Evolutionary conservation across 345 rosid species (phyloP).

Genomic region (Fremontodendron californicum): DNA sequence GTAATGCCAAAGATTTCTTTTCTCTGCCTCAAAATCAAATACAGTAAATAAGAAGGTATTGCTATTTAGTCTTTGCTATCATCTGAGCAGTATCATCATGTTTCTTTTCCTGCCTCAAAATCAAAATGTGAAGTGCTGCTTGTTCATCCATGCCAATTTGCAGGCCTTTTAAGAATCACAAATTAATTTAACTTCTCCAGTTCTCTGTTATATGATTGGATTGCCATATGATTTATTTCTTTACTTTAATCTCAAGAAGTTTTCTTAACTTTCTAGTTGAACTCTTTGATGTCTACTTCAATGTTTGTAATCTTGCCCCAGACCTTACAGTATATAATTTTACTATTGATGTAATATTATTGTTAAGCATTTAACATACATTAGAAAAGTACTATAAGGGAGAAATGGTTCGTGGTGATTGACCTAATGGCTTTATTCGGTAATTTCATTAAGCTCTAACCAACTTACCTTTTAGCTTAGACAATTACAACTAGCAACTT

Average conservation of each 20-base stretch:
- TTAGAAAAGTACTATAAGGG: not conserved
- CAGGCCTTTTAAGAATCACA: not conserved
- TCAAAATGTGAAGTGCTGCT: not conserved
- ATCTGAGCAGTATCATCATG: not conserved
- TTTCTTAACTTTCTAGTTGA: not conserved
- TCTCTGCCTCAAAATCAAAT: slow-evolving; percentile 54
- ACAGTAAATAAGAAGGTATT: slow-evolving; percentile 23
- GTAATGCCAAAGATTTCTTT: slow-evolving; percentile 43
- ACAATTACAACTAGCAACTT: not conserved
- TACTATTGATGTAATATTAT: not conserved
- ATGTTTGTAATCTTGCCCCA: not conserved
- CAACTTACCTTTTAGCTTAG: not conserved
- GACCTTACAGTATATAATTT: not conserved
- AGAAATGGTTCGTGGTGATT: not conserved
- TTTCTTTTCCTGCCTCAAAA: not conserved
- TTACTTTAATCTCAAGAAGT: not conserved
- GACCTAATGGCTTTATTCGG: not conserved
- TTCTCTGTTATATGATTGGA: not conserved
- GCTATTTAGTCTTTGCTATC: not conserved
- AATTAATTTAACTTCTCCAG: not conserved
- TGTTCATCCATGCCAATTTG: not conserved
- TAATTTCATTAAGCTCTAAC: not conserved
- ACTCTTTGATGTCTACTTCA: not conserved
- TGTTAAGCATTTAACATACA: not conserved
- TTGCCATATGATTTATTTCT: not conserved